These are phyloP conservation scores for Sarocladiaceae sp. DNA, from an alignment of 2,329 filamentous ascomycete genomes.

Conservation along the genomic window DNA sequence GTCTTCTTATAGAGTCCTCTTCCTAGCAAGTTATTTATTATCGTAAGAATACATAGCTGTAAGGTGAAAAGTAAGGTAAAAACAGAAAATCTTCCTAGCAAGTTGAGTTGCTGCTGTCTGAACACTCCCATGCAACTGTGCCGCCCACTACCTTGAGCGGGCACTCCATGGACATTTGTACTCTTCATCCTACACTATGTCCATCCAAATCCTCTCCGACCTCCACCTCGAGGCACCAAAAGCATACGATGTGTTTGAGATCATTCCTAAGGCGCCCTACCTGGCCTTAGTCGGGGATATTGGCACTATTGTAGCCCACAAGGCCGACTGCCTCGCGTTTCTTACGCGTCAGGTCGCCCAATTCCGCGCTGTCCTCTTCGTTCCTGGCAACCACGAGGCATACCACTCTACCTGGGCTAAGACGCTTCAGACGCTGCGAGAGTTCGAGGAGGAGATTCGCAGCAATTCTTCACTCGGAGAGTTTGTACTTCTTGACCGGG, in stretches of 20 bases:
- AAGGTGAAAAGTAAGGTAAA: no score
- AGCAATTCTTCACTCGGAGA: conserved; percentile 17
- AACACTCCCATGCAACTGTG: no score
- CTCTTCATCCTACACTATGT: conserved; percentile 14
- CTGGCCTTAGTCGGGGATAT: conserved; percentile 56
- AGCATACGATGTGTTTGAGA: conserved; percentile 46
- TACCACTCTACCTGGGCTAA: conserved; percentile 36
- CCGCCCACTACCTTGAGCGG: no score
- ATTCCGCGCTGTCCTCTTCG: conserved; percentile 46
- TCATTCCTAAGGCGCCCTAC: conserved; percentile 41
- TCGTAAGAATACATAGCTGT: no score
- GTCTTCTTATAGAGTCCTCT: no score
- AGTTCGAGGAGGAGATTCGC: conserved; percentile 24
- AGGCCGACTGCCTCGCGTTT: conserved; percentile 40
- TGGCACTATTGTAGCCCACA: conserved; percentile 36
- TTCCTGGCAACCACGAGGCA: conserved; percentile 55
- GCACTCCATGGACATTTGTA: no score
- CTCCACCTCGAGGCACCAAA: conserved; percentile 49
- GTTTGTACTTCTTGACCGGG: conserved; percentile 33
- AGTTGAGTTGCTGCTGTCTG: no score
- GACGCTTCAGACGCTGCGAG: conserved; percentile 22
- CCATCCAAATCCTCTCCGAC: conserved; percentile 50
- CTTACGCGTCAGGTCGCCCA: conserved; percentile 40
- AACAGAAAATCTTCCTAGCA: no score
- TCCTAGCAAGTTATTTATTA: no score